phyloP scores from a whole-genome alignment of 1,284 basidiomycete genomes.

The Leccinum brunneo-olivaceum region DNA sequence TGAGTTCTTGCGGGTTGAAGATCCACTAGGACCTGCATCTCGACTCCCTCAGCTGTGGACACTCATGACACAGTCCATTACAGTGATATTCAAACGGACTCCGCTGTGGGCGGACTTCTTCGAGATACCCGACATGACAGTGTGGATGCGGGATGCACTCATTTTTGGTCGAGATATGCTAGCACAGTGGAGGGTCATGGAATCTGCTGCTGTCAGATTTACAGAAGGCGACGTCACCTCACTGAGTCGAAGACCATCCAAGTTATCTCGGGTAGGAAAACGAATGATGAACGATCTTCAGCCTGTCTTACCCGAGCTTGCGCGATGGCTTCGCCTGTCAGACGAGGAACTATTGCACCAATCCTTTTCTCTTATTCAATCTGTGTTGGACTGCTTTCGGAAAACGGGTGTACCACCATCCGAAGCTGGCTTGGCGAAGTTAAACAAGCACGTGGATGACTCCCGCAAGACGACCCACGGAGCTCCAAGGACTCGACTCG shows the following conservation, averaged over 20 bases:
- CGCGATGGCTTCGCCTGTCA: conserved; percentile 84
- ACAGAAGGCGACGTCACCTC: conserved; percentile 21
- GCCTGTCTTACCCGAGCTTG: conserved; percentile 69
- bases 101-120: conserved; percentile 77
- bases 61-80: conserved; percentile 73
- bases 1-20: conserved; percentile 46
- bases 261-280: conserved; percentile 48
- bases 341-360: conserved; percentile 86
- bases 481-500: conserved; percentile 47
- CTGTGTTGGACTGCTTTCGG: conserved; percentile 66
- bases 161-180: conserved; percentile 86
- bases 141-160: conserved; percentile 96
- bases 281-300: conserved; percentile 77
- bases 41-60: conserved; percentile 74
- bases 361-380: conserved; percentile 74
- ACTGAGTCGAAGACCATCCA: conserved; percentile 28
- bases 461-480: conserved; percentile 42
- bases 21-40: conserved; percentile 39
- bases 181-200: conserved; percentile 73
- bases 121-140: conserved; percentile 77
- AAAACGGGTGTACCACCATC: conserved; percentile 48
- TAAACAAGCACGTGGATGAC: conserved; percentile 55
- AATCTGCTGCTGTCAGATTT: conserved; percentile 50
- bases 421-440: conserved; percentile 44
- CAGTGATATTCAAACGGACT: conserved; percentile 79